A percentile compares a stretch with the other conserved stretches of the same genome.
phyloP scores from a whole-genome alignment of 345 rosid genomes.

The Jatropha curcas region DNA sequence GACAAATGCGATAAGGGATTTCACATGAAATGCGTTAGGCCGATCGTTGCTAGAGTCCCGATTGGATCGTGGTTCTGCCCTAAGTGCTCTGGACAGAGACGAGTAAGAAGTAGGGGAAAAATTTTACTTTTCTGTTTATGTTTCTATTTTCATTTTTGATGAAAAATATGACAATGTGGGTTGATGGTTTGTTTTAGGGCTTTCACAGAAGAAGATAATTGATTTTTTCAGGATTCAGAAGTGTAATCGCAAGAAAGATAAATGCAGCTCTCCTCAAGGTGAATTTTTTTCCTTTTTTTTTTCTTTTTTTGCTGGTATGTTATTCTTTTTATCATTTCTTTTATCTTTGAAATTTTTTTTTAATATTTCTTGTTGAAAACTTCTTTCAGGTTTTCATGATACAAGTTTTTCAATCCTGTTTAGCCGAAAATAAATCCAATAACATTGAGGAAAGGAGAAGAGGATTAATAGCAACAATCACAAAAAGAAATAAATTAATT shows the following conservation, averaged over 20 bases:
- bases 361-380: not conserved
- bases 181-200: slow-evolving; percentile 42
- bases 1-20: slow-evolving; percentile 88
- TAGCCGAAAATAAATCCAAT: not conserved
- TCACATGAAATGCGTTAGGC: slow-evolving; percentile 85
- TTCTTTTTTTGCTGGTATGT: not conserved
- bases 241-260: slow-evolving; percentile 28
- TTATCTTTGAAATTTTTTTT: not conserved
- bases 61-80: slow-evolving; percentile 79
- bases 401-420: not conserved
- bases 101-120: slow-evolving; percentile 73
- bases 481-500: not conserved
- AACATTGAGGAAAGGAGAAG: not conserved
- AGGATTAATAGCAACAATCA: not conserved
- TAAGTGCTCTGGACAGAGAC: slow-evolving; percentile 66
- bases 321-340: not conserved
- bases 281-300: not conserved
- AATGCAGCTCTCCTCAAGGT: slow-evolving; percentile 55
- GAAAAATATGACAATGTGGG: slow-evolving; percentile 16
- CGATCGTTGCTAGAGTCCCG: slow-evolving; percentile 78
- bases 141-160: not conserved
- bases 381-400: slow-evolving; percentile 18
- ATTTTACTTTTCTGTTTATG: slow-evolving; percentile 5
- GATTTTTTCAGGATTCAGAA: slow-evolving; percentile 79
- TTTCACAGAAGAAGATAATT: slow-evolving; percentile 81